These are phyloP conservation scores for Aspergillus uvarum DNA, from an alignment of 2,329 filamentous ascomycete species.

Conservation along the genomic window DNA sequence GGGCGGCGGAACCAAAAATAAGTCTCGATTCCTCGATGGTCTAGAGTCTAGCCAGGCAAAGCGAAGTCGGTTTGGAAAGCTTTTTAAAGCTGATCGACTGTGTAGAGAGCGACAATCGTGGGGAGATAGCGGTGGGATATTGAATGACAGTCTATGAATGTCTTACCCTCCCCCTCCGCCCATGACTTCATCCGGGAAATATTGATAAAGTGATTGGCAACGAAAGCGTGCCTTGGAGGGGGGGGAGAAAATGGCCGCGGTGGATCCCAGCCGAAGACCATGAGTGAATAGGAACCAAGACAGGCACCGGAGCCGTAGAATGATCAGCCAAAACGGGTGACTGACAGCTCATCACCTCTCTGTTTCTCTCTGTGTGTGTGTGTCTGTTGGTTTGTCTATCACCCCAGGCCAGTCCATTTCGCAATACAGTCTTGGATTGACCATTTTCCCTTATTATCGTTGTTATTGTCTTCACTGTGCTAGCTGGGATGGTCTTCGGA, in stretches of 20 bases:
- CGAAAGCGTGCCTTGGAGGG: background rate
- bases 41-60: constrained; percentile 11
- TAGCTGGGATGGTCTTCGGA: background rate
- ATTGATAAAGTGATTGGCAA: background rate
- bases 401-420: background rate
- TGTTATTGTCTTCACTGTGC: background rate
- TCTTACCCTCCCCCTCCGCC: background rate
- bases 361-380: too few species aligned
- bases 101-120: background rate
- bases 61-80: background rate
- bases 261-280: background rate
- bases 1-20: constrained; percentile 17
- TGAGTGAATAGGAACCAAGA: background rate
- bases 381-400: background rate
- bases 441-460: background rate
- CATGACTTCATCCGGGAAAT: background rate
- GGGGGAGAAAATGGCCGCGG: background rate
- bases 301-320: background rate
- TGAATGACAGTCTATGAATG: background rate
- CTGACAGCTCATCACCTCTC: background rate
- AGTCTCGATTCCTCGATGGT: background rate
- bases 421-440: background rate
- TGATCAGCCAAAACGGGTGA: background rate
- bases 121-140: background rate
- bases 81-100: background rate